Base-by-base conservation (phyloP, 805 yeast genomes). In the Nakazawaea wickerhamii region DNA sequence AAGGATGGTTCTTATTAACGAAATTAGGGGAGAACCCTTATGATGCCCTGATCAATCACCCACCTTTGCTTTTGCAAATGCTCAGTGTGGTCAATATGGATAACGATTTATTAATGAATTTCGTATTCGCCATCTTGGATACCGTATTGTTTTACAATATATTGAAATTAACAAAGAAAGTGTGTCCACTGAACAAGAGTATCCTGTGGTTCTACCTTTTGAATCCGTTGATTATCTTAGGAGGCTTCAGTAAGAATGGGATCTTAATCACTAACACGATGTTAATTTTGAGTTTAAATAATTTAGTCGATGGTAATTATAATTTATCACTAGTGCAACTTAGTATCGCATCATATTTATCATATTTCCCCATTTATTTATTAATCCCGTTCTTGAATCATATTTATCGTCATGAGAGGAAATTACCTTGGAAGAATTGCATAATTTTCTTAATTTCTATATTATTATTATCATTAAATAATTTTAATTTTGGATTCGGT, bases 21-120 rank as follows among this genome's bases (percentile, higher is more conserved):
- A 73, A 79, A 51, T 66, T 84, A 39, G 71, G 79, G 36, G 25
- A 34, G 28, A 38, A 43, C 19, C 78, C 88, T 7, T 91, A 88
- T 54, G 77, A 77, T 47, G 95, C 95, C 19, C 79, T 89, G 14
- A 82, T 83, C 27, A 91, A 88, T 60, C 95, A 88, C 52, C 79
- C 95, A 3, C 96, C 96, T 3, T 56, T 89, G 15, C 54, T 91
- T 18, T 70, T 87, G 27, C 63, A 69, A 2, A 46, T 77, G 1
- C 68, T 82, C 55, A 64, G 71, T 9, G 37, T 64, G 5, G 35
- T 77, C 15, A 49, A 65, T 14, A 33, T 48, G 50, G 37, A 54
- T 48, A 38, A 54, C 48, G 47, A 53, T 18, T n/a, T 48, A 2
- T 37, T 50, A 10, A 36, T 49, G 38, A 64, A 69, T 41, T 46